Evolutionary conservation across 2,329 filamentous ascomycete genomes (phyloP).

Genomic region (Fusarium goolgardi): DNA sequence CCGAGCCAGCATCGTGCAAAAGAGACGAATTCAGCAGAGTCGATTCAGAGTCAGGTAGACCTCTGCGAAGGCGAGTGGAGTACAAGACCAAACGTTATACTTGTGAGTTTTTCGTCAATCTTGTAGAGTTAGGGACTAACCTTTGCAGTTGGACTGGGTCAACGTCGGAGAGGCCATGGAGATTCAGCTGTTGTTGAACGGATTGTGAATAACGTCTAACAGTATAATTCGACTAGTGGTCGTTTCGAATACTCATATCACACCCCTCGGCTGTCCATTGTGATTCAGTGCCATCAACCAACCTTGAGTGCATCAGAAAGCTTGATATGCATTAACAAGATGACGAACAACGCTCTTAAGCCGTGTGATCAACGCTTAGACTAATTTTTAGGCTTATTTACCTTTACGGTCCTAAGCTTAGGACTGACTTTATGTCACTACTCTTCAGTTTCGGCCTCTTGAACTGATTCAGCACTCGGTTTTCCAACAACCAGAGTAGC

Average conservation of each 20-base stretch:
- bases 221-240: neutral
- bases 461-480: neutral
- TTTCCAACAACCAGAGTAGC: neutral
- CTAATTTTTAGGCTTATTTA: neutral
- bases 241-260: neutral
- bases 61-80: conserved; percentile 42
- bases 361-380: neutral
- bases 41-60: conserved; percentile 45
- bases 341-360: neutral
- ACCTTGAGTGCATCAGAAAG: neutral
- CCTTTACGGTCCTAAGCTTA: neutral
- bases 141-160: conserved; percentile 57
- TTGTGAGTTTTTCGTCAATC: conserved; percentile 40
- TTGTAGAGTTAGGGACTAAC: conserved; percentile 4
- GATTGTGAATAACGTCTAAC: conserved; percentile 37
- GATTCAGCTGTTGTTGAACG: conserved; percentile 55
- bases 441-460: neutral
- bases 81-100: conserved; percentile 45
- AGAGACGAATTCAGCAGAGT: conserved; percentile 52
- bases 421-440: neutral
- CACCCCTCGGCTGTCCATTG: too few relatives aligned
- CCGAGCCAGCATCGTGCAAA: conserved; percentile 48
- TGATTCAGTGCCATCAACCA: neutral
- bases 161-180: conserved; percentile 55
- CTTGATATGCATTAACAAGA: neutral